A percentile compares a stretch with the other conserved stretches of the same genome.
Evolutionary conservation across 1,139 yeast genomes (phyloP).

Genomic region (Nakaseomyces uthaithaninus): DNA sequence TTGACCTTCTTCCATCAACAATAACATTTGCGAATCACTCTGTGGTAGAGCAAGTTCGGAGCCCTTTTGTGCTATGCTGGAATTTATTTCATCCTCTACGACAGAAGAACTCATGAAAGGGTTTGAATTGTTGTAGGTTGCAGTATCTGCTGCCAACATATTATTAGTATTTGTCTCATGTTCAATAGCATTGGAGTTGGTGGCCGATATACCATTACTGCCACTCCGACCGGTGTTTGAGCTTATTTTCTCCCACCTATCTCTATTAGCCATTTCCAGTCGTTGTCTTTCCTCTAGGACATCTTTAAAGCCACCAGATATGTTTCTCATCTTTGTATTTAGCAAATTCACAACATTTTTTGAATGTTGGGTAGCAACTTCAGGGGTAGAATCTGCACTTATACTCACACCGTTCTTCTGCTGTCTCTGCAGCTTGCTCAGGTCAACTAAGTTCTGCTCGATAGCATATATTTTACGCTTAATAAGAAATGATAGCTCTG

Average conservation of each 20-base stretch:
- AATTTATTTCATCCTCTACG: conserved; percentile 33
- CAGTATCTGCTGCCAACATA: conserved; percentile 8
- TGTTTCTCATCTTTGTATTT: conserved; percentile 83
- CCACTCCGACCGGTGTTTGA: conserved; percentile 5
- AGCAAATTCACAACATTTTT: conserved; percentile 80
- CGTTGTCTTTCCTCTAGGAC: conserved; percentile 83
- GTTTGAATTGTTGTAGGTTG: conserved; percentile 30
- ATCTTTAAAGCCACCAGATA: conserved; percentile 82
- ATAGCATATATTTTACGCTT: conserved; percentile 87
- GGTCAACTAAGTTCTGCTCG: conserved; percentile 55
- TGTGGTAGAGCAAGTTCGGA: conserved; percentile 52
- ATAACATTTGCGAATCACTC: conserved; percentile 65
- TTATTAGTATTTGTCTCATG: conserved; percentile 1
- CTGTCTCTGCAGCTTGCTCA: conserved; percentile 38
- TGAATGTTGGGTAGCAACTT: conserved; percentile 41
- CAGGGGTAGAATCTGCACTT: conserved; percentile 32
- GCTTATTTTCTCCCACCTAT: conserved; percentile 77
- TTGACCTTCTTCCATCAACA: conserved; percentile 61
- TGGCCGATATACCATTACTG: conserved; percentile 7
- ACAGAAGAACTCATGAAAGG: conserved; percentile 32
- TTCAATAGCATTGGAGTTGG: conserved; percentile 6
- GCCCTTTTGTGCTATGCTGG: conserved; percentile 20
- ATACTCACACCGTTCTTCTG: conserved; percentile 47
- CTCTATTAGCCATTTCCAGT: conserved; percentile 71
- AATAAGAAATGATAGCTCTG: conserved; percentile 84